Conservation (phyloP, 352 stramenopile genomes). For the Chrysophaeum taylorii region DNA sequence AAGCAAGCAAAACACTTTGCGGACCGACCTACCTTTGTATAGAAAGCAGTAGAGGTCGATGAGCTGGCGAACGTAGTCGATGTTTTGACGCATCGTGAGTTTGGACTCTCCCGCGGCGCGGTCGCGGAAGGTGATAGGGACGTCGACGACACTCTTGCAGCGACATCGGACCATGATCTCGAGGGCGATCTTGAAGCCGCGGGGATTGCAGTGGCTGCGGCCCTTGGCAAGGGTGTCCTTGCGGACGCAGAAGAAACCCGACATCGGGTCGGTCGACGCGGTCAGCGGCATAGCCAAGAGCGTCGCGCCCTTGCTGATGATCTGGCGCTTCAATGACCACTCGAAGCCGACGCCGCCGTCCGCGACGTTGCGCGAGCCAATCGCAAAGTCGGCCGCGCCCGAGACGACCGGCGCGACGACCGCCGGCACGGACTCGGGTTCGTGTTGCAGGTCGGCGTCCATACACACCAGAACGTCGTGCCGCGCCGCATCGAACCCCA, state of each 20-base stretch:
- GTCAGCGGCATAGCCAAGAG: constrained; percentile 32
- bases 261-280: constrained; percentile 36
- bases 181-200: constrained; percentile 38
- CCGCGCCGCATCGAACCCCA: not conserved
- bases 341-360: constrained; percentile 29
- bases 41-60: constrained; percentile 31
- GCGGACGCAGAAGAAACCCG: constrained; percentile 34
- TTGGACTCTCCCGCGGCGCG: constrained; percentile 37
- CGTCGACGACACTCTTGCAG: constrained; percentile 27
- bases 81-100: constrained; percentile 36
- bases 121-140: constrained; percentile 39
- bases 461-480: constrained; percentile 27
- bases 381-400: constrained; percentile 33
- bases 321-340: constrained; percentile 28
- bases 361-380: constrained; percentile 32
- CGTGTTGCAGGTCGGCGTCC: constrained; percentile 40
- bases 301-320: constrained; percentile 34
- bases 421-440: constrained; percentile 34
- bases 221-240: constrained; percentile 25
- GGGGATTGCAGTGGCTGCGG: constrained; percentile 27
- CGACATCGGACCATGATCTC: constrained; percentile 39
- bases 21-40: too few relatives aligned
- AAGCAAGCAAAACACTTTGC: too few relatives aligned
- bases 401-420: constrained; percentile 29
- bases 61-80: constrained; percentile 36